Evolutionary conservation across 805 yeast species (phyloP).

Genomic region (Lachancea lanzarotensis): DNA sequence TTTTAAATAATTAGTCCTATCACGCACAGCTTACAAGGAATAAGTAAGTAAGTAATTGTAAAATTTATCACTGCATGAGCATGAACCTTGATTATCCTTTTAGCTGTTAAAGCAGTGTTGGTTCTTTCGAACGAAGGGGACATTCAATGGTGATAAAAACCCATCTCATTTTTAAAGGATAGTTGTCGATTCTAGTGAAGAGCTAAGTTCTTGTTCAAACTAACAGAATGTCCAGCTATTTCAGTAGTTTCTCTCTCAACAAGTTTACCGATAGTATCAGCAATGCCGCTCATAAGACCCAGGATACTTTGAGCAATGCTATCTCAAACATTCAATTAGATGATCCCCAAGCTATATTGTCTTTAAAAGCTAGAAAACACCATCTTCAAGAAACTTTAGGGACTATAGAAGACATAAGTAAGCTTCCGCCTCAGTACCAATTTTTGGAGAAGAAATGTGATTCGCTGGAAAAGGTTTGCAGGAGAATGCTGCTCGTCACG

Average conservation of each 20-base stretch:
- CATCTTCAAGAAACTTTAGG: constrained; percentile 55
- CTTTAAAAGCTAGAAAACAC: constrained; percentile 26
- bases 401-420: constrained; percentile 59
- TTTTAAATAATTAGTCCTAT: neutral
- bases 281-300: constrained; percentile 29
- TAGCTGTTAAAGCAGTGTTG: neutral
- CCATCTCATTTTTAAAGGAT: neutral
- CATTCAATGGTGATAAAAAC: neutral
- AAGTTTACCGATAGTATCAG: constrained; percentile 27
- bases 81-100: too few relatives aligned
- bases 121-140: neutral
- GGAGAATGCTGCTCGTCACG: constrained; percentile 43
- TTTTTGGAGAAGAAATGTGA: constrained; percentile 64
- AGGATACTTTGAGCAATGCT: constrained; percentile 25
- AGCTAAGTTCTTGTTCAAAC: neutral
- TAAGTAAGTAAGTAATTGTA: neutral
- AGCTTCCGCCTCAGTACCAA: constrained; percentile 67
- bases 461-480: constrained; percentile 53
- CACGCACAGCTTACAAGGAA: neutral
- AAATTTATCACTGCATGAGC: neutral
- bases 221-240: constrained; percentile 5
- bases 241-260: constrained; percentile 21
- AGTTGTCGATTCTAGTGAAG: neutral
- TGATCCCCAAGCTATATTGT: constrained; percentile 29
- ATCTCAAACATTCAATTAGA: constrained; percentile 22